Evolutionary conservation across 1,139 yeast species (phyloP).

Genomic region (Hanseniaspora sp.): DNA sequence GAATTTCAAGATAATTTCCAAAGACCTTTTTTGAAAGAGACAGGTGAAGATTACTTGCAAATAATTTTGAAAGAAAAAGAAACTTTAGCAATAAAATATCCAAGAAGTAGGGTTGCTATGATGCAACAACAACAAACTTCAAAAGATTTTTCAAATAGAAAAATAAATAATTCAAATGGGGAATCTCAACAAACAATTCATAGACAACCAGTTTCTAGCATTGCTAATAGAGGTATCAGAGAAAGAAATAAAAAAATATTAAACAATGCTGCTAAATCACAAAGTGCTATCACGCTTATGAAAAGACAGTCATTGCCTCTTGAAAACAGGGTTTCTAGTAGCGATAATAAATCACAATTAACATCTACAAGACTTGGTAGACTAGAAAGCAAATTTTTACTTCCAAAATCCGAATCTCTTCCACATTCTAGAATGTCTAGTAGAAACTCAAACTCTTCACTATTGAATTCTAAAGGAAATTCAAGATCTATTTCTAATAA

Average conservation of each 20-base stretch:
- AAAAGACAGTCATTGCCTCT: neutral
- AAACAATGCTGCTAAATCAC: constrained; percentile 1
- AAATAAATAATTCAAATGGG: neutral
- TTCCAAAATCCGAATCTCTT: neutral
- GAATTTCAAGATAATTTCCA: constrained; percentile 37
- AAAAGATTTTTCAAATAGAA: neutral
- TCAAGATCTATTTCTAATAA: neutral
- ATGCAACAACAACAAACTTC: constrained; percentile 10
- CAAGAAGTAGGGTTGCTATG: constrained; percentile 25
- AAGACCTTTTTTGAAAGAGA: constrained; percentile 37
- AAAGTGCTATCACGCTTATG: too few relatives aligned
- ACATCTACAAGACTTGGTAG: neutral
- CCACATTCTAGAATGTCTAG: constrained; percentile 10
- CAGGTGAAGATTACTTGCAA: constrained; percentile 37
- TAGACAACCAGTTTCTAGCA: neutral
- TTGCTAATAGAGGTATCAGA: neutral
- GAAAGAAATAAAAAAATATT: constrained; percentile 9
- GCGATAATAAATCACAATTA: neutral
- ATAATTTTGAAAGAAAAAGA: constrained; percentile 37
- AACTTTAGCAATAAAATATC: constrained; percentile 29
- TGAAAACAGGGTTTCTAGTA: neutral
- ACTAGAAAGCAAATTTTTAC: neutral
- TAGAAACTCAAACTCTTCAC: neutral
- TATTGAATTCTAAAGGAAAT: neutral
- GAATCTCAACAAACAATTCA: neutral